phyloP scores from a whole-genome alignment of 768 basidiomycete species.

The Trametes coccinea region DNA sequence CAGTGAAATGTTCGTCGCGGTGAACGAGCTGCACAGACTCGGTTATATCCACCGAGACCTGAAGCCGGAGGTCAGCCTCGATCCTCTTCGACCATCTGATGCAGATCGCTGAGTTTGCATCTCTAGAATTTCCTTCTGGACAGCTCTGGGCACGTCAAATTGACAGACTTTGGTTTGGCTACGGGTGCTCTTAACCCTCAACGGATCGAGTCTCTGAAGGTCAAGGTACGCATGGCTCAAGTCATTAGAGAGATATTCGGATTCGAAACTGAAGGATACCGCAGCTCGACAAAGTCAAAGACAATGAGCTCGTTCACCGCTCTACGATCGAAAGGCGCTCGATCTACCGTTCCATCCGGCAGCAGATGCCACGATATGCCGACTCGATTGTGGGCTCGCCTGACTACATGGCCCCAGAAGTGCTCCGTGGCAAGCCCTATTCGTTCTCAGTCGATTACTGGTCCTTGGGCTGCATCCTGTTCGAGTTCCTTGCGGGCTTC shows the following conservation, averaged over 20 bases:
- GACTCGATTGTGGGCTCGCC: constrained; percentile 98
- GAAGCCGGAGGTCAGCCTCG: constrained; percentile 79
- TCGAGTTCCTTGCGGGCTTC: constrained; percentile 96
- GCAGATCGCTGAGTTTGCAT: background rate
- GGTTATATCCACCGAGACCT: constrained; percentile 98
- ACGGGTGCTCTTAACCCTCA: constrained; percentile 94
- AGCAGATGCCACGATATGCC: constrained; percentile 89
- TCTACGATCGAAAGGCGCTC: constrained; percentile 94
- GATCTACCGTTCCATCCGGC: constrained; percentile 89
- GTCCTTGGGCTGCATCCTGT: constrained; percentile 97
- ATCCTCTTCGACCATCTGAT: constrained; percentile 19
- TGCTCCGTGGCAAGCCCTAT: constrained; percentile 92
- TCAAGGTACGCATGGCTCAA: constrained; percentile 59
- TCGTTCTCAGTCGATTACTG: constrained; percentile 97
- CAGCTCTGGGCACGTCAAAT: constrained; percentile 92
- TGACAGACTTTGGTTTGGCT: constrained; percentile 97
- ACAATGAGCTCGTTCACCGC: constrained; percentile 84
- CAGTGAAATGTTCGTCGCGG: constrained; percentile 94
- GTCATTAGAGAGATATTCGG: background rate
- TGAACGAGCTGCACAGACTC: constrained; percentile 92
- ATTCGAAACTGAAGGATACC: constrained; percentile 7
- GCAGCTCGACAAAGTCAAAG: constrained; percentile 95
- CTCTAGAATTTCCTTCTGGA: constrained; percentile 94
- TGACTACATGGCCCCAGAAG: constrained; percentile 98
- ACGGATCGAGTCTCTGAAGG: constrained; percentile 90